Evolutionary conservation across 495 filamentous ascomycete genomes (phyloP), one percentile per base, ranked within the genome.

Genomic region (Aspergillus heteromorphus): DNA sequence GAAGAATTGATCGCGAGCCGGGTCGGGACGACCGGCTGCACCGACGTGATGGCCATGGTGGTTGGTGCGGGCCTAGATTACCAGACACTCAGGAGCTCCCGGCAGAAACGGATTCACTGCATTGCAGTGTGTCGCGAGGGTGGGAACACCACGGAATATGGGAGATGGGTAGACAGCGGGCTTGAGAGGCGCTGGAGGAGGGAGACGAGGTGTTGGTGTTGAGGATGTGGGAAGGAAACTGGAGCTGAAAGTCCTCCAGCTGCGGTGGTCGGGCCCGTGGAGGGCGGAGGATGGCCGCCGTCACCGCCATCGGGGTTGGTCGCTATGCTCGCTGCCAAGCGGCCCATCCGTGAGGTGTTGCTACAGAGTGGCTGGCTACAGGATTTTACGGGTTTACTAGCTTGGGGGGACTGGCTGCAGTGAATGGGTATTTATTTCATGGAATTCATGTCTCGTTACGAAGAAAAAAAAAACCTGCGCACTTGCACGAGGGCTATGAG

Each of bases 1-100:
- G 63, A 49, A 5, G 68, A 51, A 59, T 62, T 69, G 49, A 69
- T 56, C 17, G 66, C 51, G 42, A 60, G 56, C 25, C 69, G 71
- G 53, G 61, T 54, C 11, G 74, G 68, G 6, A 73, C 54, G 50
- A 79, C 56, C 54, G 71, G 71, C 50, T 72, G 68, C 42, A 74
- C 63, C 17, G 71, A 74, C 38, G 65, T 77, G 60, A 80, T 79
- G 50, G 78, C 76, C 76, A 80, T 81, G 62, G 57, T 70, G 65
- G 56, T 49, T 47, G 58, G 62, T 56, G 51, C 58, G 55, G 59
- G 57, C 62, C 59, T 62, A 56, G 52, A 34, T 55, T 36, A 53
- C 25, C 54, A 65, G 63, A 61, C 59, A 67, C 61, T 71, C 45
- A 65, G 51, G 43, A 63, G 65, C 59, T 67, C 63, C 41, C 43